phyloP scores from a whole-genome alignment of 352 stramenopile genomes.

The Globisporangium heterothallicum region DNA sequence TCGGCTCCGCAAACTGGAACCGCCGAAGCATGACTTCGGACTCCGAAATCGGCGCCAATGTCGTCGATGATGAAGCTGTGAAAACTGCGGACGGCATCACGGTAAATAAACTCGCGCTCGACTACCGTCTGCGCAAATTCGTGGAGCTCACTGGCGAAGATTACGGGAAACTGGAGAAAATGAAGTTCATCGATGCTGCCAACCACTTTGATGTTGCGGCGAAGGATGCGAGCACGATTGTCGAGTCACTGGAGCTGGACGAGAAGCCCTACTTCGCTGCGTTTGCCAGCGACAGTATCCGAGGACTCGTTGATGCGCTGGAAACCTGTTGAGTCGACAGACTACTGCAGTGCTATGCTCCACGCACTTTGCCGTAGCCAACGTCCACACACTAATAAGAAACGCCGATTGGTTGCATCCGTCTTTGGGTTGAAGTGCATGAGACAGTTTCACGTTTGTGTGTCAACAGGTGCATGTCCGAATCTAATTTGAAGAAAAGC shows the following conservation, averaged over 20 bases:
- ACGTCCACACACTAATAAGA: too few relatives aligned
- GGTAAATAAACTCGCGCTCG: conserved; percentile 25
- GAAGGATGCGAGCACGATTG: conserved; percentile 15
- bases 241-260: conserved; percentile 21
- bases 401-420: too few relatives aligned
- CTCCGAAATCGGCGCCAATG: conserved; percentile 37
- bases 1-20: conserved; percentile 60
- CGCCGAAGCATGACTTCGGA: conserved; percentile 48
- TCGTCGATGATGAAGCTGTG: conserved; percentile 31
- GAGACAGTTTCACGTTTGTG: too few relatives aligned
- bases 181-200: conserved; percentile 35
- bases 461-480: too few relatives aligned
- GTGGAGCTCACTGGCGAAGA: conserved; percentile 31
- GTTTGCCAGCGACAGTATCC: conserved; percentile 8
- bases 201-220: conserved; percentile 24
- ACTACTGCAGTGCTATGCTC: too few relatives aligned
- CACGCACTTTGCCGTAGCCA: too few relatives aligned
- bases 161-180: conserved; percentile 25
- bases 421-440: too few relatives aligned
- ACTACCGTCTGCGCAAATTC: conserved; percentile 52
- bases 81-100: conserved; percentile 19
- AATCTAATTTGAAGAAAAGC: background rate
- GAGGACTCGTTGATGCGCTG: background rate
- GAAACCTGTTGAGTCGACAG: background rate
- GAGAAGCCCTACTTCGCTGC: conserved; percentile 11